Conservation (phyloP, 331 rosid genomes). For the Spiraea crenata region DNA sequence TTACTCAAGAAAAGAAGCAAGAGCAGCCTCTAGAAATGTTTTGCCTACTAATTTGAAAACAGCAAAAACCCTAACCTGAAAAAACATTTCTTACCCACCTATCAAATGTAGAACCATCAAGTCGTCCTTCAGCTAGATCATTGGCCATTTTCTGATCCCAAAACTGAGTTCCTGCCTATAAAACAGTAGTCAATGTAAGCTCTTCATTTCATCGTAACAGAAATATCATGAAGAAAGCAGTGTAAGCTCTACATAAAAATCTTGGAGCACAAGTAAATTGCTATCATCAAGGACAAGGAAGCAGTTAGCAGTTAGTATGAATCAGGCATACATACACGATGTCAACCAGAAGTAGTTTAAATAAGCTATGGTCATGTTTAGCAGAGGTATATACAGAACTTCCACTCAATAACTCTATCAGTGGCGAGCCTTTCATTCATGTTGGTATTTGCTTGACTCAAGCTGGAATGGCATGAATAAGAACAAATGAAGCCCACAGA, state of each 20-base stretch:
- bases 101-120: slow-evolving; percentile 84
- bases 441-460: not conserved
- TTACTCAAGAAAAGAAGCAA: not conserved
- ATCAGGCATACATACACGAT: too few species aligned
- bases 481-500: slow-evolving; percentile 24
- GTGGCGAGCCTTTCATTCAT: too few species aligned
- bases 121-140: slow-evolving; percentile 77
- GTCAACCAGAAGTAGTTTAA: too few species aligned
- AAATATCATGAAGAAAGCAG: too few species aligned
- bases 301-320: too few species aligned
- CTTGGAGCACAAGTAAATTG: not conserved
- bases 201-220: slow-evolving; percentile 17
- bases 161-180: slow-evolving; percentile 96
- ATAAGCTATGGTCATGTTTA: too few species aligned
- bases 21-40: not conserved
- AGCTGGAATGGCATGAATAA: not conserved
- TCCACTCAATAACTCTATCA: too few species aligned
- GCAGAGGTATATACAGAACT: too few species aligned
- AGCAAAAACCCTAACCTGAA: not conserved
- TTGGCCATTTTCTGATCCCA: slow-evolving; percentile 96
- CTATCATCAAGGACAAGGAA: not conserved
- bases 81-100: slow-evolving; percentile 49
- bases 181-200: slow-evolving; percentile 24
- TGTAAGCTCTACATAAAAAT: slow-evolving; percentile 2
- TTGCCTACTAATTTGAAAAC: not conserved